Evolutionary conservation across 768 basidiomycete species (phyloP).

Genomic region (Cubamyces lactineus): DNA sequence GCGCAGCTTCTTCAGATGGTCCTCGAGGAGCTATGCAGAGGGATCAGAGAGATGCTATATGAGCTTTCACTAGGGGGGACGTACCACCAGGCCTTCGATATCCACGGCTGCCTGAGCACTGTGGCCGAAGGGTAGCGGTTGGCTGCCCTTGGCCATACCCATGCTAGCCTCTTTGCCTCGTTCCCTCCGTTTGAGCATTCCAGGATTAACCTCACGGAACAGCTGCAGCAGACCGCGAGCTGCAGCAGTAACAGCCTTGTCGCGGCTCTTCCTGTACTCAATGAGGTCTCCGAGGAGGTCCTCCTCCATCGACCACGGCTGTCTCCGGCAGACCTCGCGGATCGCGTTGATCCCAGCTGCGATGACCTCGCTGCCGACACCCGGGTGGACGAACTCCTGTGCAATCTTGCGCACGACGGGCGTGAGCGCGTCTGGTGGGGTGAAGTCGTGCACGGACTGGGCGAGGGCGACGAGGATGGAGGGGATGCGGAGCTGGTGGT

Average conservation of each 20-base stretch:
- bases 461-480: slow-evolving; percentile 92
- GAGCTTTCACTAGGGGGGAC: slow-evolving; percentile 31
- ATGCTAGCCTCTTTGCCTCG: slow-evolving; percentile 92
- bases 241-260: slow-evolving; percentile 91
- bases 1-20: slow-evolving; percentile 74
- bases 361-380: slow-evolving; percentile 93
- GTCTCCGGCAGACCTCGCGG: slow-evolving; percentile 89
- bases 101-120: slow-evolving; percentile 71
- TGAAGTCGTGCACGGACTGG: slow-evolving; percentile 93
- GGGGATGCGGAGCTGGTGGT: slow-evolving; percentile 91
- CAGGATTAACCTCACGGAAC: slow-evolving; percentile 96
- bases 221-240: slow-evolving; percentile 85
- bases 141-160: slow-evolving; percentile 61
- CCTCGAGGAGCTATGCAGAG: slow-evolving; percentile 73
- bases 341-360: slow-evolving; percentile 97
- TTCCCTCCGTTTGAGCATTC: slow-evolving; percentile 86
- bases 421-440: slow-evolving; percentile 88
- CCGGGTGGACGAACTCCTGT: slow-evolving; percentile 96
- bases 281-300: slow-evolving; percentile 91
- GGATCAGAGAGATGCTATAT: slow-evolving; percentile 1
- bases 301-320: slow-evolving; percentile 97
- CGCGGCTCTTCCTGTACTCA: slow-evolving; percentile 93
- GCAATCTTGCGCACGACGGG: slow-evolving; percentile 92
- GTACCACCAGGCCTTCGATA: slow-evolving; percentile 87
- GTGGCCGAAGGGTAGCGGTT: slow-evolving; percentile 85